phyloP scores from a whole-genome alignment of 2,329 filamentous ascomycete species.

The Coniochaeta sp. region DNA sequence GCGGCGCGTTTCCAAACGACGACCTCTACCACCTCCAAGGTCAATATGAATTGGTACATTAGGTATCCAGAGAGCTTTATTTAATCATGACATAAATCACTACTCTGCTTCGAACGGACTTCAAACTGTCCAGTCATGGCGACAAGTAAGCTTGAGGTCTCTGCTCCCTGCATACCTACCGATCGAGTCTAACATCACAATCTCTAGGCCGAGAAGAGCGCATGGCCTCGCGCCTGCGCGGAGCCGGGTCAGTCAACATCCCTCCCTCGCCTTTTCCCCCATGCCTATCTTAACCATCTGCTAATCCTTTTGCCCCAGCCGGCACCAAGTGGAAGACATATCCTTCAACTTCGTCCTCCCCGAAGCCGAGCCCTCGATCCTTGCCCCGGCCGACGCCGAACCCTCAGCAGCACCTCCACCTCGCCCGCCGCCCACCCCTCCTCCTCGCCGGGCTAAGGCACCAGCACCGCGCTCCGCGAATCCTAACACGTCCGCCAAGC shows the following conservation, averaged over 20 bases:
- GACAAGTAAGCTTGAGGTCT: not conserved
- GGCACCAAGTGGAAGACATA: conserved; percentile 51
- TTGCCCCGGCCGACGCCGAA: conserved; percentile 9
- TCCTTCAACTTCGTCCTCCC: conserved; percentile 48
- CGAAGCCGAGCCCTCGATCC: conserved; percentile 10
- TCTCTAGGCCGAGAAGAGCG: not conserved
- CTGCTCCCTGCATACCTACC: not conserved
- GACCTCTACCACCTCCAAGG: not conserved
- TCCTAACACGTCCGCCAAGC: conserved; percentile 42
- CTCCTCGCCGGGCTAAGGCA: too few relatives aligned
- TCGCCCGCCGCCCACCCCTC: conserved; percentile 6
- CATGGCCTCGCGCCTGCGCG: conserved; percentile 1
- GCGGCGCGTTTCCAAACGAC: not conserved
- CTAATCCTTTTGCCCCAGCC: conserved; percentile 23
- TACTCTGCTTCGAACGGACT: not conserved
- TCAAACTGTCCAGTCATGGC: not conserved
- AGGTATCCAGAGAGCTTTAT: too few relatives aligned
- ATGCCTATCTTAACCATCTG: not conserved
- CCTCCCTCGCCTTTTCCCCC: not conserved
- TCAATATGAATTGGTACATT: too few relatives aligned
- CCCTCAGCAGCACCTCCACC: conserved; percentile 3
- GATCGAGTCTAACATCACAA: not conserved
- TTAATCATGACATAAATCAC: not conserved
- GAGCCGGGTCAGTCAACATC: not conserved
- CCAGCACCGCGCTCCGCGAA: conserved; percentile 25